These are phyloP conservation scores for Trapa incisa DNA, from an alignment of 345 rosid genomes.

Conservation along the genomic window DNA sequence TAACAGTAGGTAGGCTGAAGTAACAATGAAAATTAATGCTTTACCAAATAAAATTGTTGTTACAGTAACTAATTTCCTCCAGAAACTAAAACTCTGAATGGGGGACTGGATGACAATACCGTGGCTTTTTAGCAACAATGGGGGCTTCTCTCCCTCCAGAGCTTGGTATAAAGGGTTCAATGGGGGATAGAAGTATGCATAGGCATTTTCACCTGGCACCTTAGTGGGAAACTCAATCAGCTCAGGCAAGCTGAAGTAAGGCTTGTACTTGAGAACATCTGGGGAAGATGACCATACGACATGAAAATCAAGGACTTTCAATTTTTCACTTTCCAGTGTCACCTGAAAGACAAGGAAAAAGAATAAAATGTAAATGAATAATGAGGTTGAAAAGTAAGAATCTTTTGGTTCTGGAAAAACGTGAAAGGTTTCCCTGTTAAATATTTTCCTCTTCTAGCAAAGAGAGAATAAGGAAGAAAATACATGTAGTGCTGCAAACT, in stretches of 20 bases:
- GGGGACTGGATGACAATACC: conserved; percentile 30
- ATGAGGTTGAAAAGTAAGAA: neutral
- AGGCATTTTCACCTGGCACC: conserved; percentile 73
- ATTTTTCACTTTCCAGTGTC: conserved; percentile 44
- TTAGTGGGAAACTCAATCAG: conserved; percentile 82
- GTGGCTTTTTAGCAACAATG: conserved; percentile 75
- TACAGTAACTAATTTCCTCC: neutral
- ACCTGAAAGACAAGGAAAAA: conserved; percentile 29
- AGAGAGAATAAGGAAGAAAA: neutral
- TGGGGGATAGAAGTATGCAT: conserved; percentile 83
- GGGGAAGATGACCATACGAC: conserved; percentile 86
- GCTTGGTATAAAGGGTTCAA: conserved; percentile 52
- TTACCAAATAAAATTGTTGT: neutral
- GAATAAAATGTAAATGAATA: neutral
- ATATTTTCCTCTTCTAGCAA: neutral
- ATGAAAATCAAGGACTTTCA: conserved; percentile 36
- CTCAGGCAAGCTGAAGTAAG: conserved; percentile 75
- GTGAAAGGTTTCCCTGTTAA: neutral
- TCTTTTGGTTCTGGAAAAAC: neutral
- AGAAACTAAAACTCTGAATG: neutral
- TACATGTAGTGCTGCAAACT: neutral
- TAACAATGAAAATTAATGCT: neutral
- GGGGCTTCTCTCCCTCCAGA: conserved; percentile 71
- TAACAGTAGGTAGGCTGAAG: neutral
- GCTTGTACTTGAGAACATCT: conserved; percentile 46